A percentile compares a stretch with the other conserved stretches of the same genome.
Conservation (phyloP, 192 early-diverging fungal genomes). For the Phycomyces blakesleeanus region DNA sequence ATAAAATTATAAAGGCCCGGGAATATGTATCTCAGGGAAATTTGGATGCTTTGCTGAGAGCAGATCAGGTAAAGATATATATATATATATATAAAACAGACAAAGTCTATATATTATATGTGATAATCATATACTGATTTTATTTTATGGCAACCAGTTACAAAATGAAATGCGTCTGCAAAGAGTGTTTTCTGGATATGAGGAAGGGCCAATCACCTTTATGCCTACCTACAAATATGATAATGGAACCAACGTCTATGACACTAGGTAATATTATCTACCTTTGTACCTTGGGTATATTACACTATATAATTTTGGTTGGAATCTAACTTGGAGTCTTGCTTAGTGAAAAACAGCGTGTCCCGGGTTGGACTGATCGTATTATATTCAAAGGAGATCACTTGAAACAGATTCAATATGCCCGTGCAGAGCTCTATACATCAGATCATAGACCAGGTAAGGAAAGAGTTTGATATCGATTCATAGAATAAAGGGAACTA, state of each 20-base stretch:
- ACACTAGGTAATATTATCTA: constrained; percentile 53
- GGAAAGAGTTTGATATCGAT: too few species aligned
- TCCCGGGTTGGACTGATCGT: constrained; percentile 68
- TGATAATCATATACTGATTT: too few species aligned
- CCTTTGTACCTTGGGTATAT: background rate
- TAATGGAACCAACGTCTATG: constrained; percentile 64
- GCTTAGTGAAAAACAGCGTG: constrained; percentile 56
- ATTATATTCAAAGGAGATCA: constrained; percentile 57
- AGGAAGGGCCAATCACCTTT: constrained; percentile 71
- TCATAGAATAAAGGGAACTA: background rate
- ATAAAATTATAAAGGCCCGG: constrained; percentile 34
- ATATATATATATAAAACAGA: too few species aligned
- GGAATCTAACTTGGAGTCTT: constrained; percentile 14
- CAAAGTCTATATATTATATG: too few species aligned
- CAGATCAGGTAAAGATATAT: constrained; percentile 56
- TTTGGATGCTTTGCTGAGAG: constrained; percentile 46
- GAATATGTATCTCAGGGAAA: constrained; percentile 37
- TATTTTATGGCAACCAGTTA: constrained; percentile 27
- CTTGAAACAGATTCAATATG: constrained; percentile 46
- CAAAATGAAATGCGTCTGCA: constrained; percentile 54
- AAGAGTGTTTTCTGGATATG: constrained; percentile 71
- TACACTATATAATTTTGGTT: too few species aligned
- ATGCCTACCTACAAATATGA: constrained; percentile 83
- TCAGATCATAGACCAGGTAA: constrained; percentile 80
- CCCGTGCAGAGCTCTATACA: constrained; percentile 55